phyloP scores from a whole-genome alignment of 2,329 filamentous ascomycete species.

The Coleophoma cylindrospora region DNA sequence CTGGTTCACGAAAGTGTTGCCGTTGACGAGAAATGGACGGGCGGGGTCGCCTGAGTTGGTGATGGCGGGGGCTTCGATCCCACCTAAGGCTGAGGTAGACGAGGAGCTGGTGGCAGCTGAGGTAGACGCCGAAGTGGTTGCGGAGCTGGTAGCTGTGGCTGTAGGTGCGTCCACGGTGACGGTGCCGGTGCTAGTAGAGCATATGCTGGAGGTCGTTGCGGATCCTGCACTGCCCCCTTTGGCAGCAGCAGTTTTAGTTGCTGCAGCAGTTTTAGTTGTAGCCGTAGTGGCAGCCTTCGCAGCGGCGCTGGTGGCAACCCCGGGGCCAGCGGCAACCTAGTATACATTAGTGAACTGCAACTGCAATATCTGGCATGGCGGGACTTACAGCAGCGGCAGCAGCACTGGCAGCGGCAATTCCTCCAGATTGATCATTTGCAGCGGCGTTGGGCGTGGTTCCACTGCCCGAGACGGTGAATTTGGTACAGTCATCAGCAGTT shows the following conservation, averaged over 20 bases:
- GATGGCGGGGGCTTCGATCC: constrained; percentile 43
- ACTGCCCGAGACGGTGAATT: constrained; percentile 31
- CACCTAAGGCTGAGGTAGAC: constrained; percentile 32
- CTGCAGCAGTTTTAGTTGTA: background rate
- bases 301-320: background rate
- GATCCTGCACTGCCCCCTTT: constrained; percentile 9
- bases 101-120: constrained; percentile 2
- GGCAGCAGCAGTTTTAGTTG: constrained; percentile 7
- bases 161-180: constrained; percentile 10
- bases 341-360: constrained; percentile 1
- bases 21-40: constrained; percentile 51
- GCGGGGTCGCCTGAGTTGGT: constrained; percentile 39
- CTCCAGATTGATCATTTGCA: constrained; percentile 12
- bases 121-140: constrained; percentile 1
- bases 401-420: constrained; percentile 10
- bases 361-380: constrained; percentile 3
- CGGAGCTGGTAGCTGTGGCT: background rate
- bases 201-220: constrained; percentile 4
- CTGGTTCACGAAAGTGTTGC: constrained; percentile 51
- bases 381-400: constrained; percentile 9
- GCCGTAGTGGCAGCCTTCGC: background rate
- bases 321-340: constrained; percentile 1
- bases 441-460: constrained; percentile 14
- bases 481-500: constrained; percentile 38
- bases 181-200: constrained; percentile 6